Evolutionary conservation across 148 eudicot genomes (phyloP).

Genomic region (Persicaria tinctoria): DNA sequence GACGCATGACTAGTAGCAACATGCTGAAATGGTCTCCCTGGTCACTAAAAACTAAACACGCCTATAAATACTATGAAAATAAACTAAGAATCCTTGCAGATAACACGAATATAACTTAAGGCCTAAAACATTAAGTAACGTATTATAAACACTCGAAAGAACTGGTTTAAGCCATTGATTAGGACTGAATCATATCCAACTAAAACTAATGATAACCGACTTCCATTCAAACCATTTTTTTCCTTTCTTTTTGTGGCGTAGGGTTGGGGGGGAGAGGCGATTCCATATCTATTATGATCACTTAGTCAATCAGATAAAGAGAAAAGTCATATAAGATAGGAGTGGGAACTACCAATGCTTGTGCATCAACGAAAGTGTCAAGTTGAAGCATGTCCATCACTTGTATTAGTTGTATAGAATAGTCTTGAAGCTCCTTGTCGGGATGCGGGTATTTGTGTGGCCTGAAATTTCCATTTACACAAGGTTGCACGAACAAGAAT

Average conservation of each 20-base stretch:
- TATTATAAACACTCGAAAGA: background rate
- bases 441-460: slow-evolving; percentile 78
- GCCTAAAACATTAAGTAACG: background rate
- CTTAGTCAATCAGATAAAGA: background rate
- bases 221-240: background rate
- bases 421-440: slow-evolving; percentile 86
- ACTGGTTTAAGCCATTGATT: background rate
- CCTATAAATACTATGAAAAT: background rate
- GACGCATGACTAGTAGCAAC: background rate
- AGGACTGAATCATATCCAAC: background rate
- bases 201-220: background rate
- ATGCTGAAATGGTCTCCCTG: background rate
- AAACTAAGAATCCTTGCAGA: background rate
- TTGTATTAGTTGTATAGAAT: slow-evolving; percentile 29
- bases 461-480: slow-evolving; percentile 36
- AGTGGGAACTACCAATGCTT: slow-evolving; percentile 61
- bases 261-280: background rate
- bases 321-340: slow-evolving; percentile 1
- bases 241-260: background rate
- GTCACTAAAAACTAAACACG: background rate
- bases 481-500: background rate
- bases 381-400: slow-evolving; percentile 79
- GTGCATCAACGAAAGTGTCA: slow-evolving; percentile 78
- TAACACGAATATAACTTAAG: background rate
- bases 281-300: background rate